A percentile compares a stretch with the other conserved stretches of the same genome.
Conservation (phyloP, 257 asterid species). For the Jacaranda mimosifolia region DNA sequence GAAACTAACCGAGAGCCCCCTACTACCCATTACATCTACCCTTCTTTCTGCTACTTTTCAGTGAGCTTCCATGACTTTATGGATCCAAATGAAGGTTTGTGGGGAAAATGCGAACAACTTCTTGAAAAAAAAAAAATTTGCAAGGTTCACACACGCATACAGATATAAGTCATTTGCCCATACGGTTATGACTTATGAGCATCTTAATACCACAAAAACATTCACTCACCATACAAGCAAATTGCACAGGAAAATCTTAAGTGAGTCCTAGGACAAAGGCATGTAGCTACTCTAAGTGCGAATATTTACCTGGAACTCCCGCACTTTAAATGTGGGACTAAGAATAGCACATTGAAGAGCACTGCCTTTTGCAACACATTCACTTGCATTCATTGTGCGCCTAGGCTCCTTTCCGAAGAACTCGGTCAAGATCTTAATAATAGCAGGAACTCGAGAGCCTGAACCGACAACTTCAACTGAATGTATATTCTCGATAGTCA, state of each 20-base stretch:
- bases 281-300: neutral
- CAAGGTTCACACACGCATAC: neutral
- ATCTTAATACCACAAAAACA: neutral
- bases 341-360: conserved; percentile 85
- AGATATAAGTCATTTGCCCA: neutral
- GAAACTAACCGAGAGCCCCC: neutral
- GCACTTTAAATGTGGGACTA: conserved; percentile 86
- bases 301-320: conserved; percentile 74
- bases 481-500: conserved; percentile 62
- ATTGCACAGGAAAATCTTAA: neutral
- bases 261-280: neutral
- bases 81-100: neutral
- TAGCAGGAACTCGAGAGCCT: conserved; percentile 85
- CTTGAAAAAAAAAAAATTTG: too few relatives aligned
- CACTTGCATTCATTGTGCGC: conserved; percentile 94
- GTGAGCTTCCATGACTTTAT: neutral
- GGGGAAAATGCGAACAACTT: neutral
- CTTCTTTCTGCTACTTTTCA: neutral
- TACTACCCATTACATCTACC: neutral
- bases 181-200: too few relatives aligned
- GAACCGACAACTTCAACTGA: conserved; percentile 88
- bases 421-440: conserved; percentile 75
- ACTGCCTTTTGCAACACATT: conserved; percentile 87
- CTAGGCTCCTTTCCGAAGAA: conserved; percentile 88
- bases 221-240: neutral